A percentile compares a stretch with the other conserved stretches of the same genome.
phyloP scores from a whole-genome alignment of 2,329 filamentous ascomycete genomes.

The Hyphodiscus sp. region DNA sequence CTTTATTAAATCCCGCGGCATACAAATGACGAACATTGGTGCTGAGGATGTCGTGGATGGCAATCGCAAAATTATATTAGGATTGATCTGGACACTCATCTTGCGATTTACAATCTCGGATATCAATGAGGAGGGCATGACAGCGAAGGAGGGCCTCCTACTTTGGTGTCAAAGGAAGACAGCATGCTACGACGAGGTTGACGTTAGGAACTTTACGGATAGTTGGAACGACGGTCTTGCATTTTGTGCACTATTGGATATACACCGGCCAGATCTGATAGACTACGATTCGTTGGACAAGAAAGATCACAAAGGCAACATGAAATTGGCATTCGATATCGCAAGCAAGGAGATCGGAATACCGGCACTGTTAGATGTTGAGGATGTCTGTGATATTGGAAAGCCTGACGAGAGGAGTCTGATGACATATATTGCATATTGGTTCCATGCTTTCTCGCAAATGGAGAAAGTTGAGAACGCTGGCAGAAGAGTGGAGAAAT shows the following conservation, averaged over 20 bases:
- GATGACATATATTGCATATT: slow-evolving; percentile 99
- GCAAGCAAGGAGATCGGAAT: slow-evolving; percentile 96
- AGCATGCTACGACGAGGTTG: slow-evolving; percentile 94
- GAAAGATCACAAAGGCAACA: slow-evolving; percentile 88
- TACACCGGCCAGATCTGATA: slow-evolving; percentile 93
- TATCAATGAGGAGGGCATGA: slow-evolving; percentile 97
- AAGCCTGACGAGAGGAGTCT: slow-evolving; percentile 93
- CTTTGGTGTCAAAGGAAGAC: slow-evolving; percentile 99
- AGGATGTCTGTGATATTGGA: slow-evolving; percentile 94
- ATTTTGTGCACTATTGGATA: slow-evolving; percentile 93
- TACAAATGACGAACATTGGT: slow-evolving; percentile 97
- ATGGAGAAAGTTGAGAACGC: slow-evolving; percentile 99
- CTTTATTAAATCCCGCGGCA: slow-evolving; percentile 84
- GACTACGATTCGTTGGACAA: slow-evolving; percentile 96
- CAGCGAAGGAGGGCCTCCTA: slow-evolving; percentile 89
- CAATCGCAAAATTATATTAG: slow-evolving; percentile 94
- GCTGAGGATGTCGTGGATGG: slow-evolving; percentile 98
- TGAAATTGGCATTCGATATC: slow-evolving; percentile 96
- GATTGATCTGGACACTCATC: slow-evolving; percentile 97
- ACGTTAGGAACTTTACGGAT: slow-evolving; percentile 87
- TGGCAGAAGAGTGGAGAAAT: slow-evolving; percentile 92
- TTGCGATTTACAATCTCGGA: slow-evolving; percentile 96
- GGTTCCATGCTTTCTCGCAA: slow-evolving; percentile 99
- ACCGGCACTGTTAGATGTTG: slow-evolving; percentile 88
- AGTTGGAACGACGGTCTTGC: slow-evolving; percentile 98